These are phyloP conservation scores for Oropetium thomaeum DNA, from an alignment of 176 grass and related monocot species.

Conservation along the genomic window DNA sequence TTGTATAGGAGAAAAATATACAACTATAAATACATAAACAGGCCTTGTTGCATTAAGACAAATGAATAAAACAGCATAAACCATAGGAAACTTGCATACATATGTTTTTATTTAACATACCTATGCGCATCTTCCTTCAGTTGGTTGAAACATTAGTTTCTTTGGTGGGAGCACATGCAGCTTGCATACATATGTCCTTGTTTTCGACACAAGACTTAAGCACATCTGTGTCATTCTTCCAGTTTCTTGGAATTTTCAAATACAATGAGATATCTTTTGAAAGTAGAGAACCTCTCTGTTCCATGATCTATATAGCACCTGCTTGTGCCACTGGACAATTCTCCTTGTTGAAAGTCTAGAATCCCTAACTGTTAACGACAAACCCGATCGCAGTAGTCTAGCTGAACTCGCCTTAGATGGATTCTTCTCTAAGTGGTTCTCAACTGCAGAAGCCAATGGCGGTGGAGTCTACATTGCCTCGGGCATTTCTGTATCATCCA, in stretches of 20 bases:
- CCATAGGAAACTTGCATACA: background rate
- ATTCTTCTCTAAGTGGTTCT: background rate
- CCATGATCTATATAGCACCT: background rate
- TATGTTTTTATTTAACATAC: constrained; percentile 7
- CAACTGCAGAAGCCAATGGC: background rate
- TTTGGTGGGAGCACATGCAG: constrained; percentile 29
- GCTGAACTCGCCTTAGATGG: background rate
- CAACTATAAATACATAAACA: no score
- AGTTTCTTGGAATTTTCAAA: background rate
- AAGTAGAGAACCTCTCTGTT: no score
- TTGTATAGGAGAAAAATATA: no score
- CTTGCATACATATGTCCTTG: constrained; percentile 13
- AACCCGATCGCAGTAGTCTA: no score
- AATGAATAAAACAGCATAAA: no score
- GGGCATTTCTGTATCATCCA: background rate
- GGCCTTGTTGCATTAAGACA: background rate
- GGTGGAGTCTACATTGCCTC: background rate
- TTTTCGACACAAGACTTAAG: background rate
- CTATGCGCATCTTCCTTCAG: background rate
- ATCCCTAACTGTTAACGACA: no score
- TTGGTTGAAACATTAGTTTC: background rate
- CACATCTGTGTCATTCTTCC: background rate
- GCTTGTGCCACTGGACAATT: background rate
- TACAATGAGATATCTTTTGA: background rate
- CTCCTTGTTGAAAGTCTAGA: background rate